phyloP scores from a whole-genome alignment of 805 yeast genomes.

The Zygoascus tannicola region DNA sequence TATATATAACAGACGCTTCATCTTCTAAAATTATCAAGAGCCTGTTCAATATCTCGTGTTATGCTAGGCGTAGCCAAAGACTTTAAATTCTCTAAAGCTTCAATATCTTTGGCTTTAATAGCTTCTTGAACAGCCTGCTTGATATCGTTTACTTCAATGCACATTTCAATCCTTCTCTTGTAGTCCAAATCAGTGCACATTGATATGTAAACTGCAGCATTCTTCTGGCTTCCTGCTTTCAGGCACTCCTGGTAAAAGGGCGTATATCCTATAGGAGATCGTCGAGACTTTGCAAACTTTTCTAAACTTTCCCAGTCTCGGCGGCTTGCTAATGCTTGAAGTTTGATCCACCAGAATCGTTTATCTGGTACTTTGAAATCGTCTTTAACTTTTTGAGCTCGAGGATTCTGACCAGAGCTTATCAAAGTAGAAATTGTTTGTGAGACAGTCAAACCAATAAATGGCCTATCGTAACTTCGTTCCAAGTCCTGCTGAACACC shows the following conservation, averaged over 20 bases:
- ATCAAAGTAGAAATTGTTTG: slow-evolving; percentile 42
- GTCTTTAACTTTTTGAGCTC: slow-evolving; percentile 40
- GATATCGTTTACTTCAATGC: slow-evolving; percentile 42
- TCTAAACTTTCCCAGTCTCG: slow-evolving; percentile 49
- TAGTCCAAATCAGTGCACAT: slow-evolving; percentile 40
- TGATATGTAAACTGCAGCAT: slow-evolving; percentile 52
- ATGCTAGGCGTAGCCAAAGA: slow-evolving; percentile 13
- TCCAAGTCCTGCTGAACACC: slow-evolving; percentile 39
- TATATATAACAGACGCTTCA: no score
- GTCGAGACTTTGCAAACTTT: slow-evolving; percentile 40
- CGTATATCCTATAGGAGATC: slow-evolving; percentile 64
- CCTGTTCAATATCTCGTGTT: slow-evolving; percentile 10
- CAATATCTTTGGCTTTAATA: slow-evolving; percentile 19
- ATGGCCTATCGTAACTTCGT: slow-evolving; percentile 32
- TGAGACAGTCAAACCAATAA: slow-evolving; percentile 36
- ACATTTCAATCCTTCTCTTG: slow-evolving; percentile 42
- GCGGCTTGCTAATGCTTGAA: slow-evolving; percentile 38
- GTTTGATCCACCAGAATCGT: slow-evolving; percentile 45
- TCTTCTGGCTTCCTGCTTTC: slow-evolving; percentile 45
- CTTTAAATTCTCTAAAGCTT: slow-evolving; percentile 15
- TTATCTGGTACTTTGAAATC: slow-evolving; percentile 50
- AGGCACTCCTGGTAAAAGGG: slow-evolving; percentile 51
- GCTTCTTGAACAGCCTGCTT: slow-evolving; percentile 27
- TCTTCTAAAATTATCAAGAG: slow-evolving; percentile 4
- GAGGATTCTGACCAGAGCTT: slow-evolving; percentile 38